Conservation (phyloP, 108 stramenopile species). For the Cylindrotheca fusiformis region DNA sequence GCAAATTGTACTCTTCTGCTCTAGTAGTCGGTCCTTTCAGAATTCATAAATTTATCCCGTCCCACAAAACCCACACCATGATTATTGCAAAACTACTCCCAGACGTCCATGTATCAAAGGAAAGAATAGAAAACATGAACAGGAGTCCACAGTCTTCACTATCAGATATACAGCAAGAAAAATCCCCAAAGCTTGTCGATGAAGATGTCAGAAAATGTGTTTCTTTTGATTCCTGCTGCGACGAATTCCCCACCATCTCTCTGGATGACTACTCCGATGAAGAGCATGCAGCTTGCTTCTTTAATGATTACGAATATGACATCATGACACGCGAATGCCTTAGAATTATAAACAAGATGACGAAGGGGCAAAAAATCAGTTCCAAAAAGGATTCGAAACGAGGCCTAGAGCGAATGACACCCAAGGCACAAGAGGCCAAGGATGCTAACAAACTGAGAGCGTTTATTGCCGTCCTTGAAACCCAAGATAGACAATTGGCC, state of each 20-base stretch:
- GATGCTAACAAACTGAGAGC: no score
- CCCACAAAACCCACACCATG: no score
- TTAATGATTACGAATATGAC: not conserved
- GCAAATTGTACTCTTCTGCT: no score
- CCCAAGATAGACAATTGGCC: not conserved
- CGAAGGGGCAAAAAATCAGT: not conserved
- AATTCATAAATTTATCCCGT: no score
- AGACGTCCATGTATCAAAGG: not conserved
- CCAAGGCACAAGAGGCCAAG: not conserved
- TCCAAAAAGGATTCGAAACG: not conserved
- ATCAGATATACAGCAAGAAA: not conserved
- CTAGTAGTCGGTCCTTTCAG: no score
- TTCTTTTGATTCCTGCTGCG: not conserved
- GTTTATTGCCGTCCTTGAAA: not conserved
- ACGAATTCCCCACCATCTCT: not conserved
- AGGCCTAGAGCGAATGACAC: not conserved
- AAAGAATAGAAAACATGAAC: not conserved
- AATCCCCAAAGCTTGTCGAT: constrained; percentile 3
- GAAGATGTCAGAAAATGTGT: not conserved
- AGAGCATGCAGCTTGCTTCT: constrained; percentile 1
- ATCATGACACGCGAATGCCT: not conserved
- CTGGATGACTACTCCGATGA: not conserved
- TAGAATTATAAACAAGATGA: not conserved
- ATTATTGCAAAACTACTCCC: not conserved
- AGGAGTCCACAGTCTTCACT: not conserved